Conservation (phyloP, 2,329 filamentous ascomycete species). For the Epichloe typhina region DNA sequence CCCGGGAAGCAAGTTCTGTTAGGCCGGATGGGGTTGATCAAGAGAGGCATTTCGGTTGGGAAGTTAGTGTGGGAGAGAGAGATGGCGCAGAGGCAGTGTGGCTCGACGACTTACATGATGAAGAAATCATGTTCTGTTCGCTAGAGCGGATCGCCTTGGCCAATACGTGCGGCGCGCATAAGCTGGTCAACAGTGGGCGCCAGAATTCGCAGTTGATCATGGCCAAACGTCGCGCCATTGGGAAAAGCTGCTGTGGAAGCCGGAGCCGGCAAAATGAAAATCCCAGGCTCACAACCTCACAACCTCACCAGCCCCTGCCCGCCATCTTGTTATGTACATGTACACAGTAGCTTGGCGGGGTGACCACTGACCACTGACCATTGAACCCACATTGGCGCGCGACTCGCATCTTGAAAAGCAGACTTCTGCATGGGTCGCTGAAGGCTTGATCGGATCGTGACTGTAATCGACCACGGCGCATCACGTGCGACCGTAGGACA, state of each 20-base stretch:
- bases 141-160: background rate
- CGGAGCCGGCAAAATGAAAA: conserved; percentile 9
- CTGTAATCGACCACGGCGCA: conserved; percentile 10
- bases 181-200: background rate
- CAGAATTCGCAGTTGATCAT: background rate
- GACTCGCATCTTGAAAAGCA: background rate
- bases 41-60: background rate
- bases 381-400: background rate
- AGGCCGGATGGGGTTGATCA: conserved; percentile 2
- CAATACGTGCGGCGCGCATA: background rate
- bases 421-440: conserved; percentile 1
- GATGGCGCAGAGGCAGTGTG: background rate
- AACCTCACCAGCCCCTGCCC: background rate
- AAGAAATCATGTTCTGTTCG: conserved; percentile 9
- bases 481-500: conserved; percentile 3
- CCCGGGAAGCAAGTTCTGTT: conserved; percentile 1
- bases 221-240: too few species aligned
- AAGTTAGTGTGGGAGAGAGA: background rate
- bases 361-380: background rate
- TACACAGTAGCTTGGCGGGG: too few species aligned
- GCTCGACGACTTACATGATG: conserved; percentile 9
- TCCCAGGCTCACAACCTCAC: conserved; percentile 1
- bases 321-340: background rate
- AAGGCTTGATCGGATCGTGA: conserved; percentile 4
- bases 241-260: background rate